Conservation (phyloP, 805 yeast species). For the Myxozyma monticola region DNA sequence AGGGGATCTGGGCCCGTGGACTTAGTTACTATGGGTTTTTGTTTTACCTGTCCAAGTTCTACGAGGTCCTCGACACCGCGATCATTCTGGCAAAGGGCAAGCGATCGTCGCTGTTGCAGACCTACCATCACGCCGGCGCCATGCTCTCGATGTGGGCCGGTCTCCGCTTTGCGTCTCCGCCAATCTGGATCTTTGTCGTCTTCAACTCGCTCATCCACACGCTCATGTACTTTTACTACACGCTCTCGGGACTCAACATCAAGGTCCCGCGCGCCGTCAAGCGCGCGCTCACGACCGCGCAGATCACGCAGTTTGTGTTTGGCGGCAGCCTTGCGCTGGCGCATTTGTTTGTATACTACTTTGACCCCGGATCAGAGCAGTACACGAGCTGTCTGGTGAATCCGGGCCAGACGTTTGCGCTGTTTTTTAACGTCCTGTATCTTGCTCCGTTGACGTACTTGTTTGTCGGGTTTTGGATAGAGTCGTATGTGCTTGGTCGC, state of each 20-base stretch:
- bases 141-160: conserved; percentile 84
- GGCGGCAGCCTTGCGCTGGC: conserved; percentile 69
- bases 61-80: conserved; percentile 68
- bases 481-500: conserved; percentile 21
- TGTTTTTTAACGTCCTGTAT: conserved; percentile 61
- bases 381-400: conserved; percentile 54
- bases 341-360: conserved; percentile 62
- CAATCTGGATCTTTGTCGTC: conserved; percentile 77
- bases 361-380: conserved; percentile 48
- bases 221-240: conserved; percentile 70
- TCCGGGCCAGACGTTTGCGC: conserved; percentile 62
- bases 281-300: conserved; percentile 62
- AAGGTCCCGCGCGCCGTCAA: conserved; percentile 59
- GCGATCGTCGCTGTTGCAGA: conserved; percentile 65
- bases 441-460: conserved; percentile 50
- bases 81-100: conserved; percentile 68
- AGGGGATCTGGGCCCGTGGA: conserved; percentile 59
- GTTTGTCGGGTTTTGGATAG: conserved; percentile 27
- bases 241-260: conserved; percentile 58
- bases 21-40: conserved; percentile 61
- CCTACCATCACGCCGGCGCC: conserved; percentile 78
- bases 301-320: conserved; percentile 64
- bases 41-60: conserved; percentile 69
- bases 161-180: conserved; percentile 65
- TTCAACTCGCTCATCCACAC: conserved; percentile 78